Conservation (phyloP, 495 filamentous ascomycete genomes). For the Cercophora sp. region DNA sequence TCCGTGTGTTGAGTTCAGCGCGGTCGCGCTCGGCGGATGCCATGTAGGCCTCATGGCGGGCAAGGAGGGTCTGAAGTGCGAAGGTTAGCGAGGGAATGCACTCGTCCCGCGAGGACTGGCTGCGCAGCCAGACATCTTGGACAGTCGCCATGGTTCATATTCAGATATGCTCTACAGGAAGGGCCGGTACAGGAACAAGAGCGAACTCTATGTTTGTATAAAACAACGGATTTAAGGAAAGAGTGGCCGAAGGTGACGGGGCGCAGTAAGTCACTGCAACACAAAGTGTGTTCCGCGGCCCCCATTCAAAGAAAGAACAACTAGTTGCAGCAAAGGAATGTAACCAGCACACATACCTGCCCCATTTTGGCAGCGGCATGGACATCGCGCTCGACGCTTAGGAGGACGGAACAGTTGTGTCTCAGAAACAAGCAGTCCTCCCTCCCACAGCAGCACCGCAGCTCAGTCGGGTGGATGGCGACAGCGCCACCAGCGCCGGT, state of each 20-base stretch:
- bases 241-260: not conserved
- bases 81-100: slow-evolving; percentile 33
- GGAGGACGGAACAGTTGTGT: slow-evolving; percentile 72
- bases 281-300: slow-evolving; percentile 1
- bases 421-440: slow-evolving; percentile 73
- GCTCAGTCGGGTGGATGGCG: slow-evolving; percentile 12
- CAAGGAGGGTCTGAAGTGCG: slow-evolving; percentile 78
- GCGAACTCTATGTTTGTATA: too few species aligned
- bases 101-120: slow-evolving; percentile 11
- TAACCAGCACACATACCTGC: too few species aligned
- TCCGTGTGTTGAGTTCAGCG: slow-evolving; percentile 58
- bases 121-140: slow-evolving; percentile 5
- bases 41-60: slow-evolving; percentile 90
- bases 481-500: not conserved
- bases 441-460: slow-evolving; percentile 78
- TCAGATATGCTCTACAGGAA: too few species aligned
- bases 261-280: not conserved
- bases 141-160: slow-evolving; percentile 16
- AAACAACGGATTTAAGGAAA: not conserved
- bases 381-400: slow-evolving; percentile 81
- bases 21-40: slow-evolving; percentile 83
- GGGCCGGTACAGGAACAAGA: too few species aligned
- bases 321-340: slow-evolving; percentile 26
- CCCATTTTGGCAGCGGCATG: slow-evolving; percentile 79
- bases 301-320: slow-evolving; percentile 8